Conservation (phyloP, 2,329 filamentous ascomycete genomes). For the Teratosphaeria gauchensis region DNA sequence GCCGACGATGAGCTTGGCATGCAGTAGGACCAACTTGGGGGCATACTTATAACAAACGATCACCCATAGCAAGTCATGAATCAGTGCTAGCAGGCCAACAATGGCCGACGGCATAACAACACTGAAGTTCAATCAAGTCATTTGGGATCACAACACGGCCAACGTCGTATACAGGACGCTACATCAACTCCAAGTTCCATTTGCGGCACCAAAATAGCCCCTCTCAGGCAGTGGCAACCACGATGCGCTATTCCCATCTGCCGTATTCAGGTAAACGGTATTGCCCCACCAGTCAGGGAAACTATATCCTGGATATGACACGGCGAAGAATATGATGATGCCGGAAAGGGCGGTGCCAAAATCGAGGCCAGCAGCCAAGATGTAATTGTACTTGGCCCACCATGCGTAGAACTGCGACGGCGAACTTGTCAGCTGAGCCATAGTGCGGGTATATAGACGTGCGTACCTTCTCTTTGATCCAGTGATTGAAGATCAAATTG, state of each 20-base stretch:
- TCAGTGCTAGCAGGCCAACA: no score
- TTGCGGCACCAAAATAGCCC: slow-evolving; percentile 3
- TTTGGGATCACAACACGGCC: background rate
- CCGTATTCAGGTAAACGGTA: slow-evolving; percentile 2
- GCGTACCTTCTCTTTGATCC: slow-evolving; percentile 43
- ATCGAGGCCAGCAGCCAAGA: slow-evolving; percentile 27
- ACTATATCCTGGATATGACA: slow-evolving; percentile 32
- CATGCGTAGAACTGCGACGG: slow-evolving; percentile 42
- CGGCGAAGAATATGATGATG: slow-evolving; percentile 29
- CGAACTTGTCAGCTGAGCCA: slow-evolving; percentile 33
- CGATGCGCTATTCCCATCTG: background rate
- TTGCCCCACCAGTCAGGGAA: slow-evolving; percentile 14
- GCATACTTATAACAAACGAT: background rate
- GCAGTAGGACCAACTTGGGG: background rate
- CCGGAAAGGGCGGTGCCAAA: slow-evolving; percentile 28
- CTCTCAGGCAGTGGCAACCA: slow-evolving; percentile 1
- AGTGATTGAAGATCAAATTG: slow-evolving; percentile 32
- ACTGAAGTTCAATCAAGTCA: background rate
- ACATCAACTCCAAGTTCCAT: slow-evolving; percentile 2
- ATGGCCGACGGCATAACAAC: no score
- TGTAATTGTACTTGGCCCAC: slow-evolving; percentile 30
- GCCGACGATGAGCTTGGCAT: background rate
- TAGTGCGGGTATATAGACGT: slow-evolving; percentile 53
- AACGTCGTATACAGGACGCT: background rate
- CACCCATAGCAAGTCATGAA: background rate